These are phyloP conservation scores for Plasmodium gaboni DNA, from an alignment of 169 alveolate species.

Conservation along the genomic window DNA sequence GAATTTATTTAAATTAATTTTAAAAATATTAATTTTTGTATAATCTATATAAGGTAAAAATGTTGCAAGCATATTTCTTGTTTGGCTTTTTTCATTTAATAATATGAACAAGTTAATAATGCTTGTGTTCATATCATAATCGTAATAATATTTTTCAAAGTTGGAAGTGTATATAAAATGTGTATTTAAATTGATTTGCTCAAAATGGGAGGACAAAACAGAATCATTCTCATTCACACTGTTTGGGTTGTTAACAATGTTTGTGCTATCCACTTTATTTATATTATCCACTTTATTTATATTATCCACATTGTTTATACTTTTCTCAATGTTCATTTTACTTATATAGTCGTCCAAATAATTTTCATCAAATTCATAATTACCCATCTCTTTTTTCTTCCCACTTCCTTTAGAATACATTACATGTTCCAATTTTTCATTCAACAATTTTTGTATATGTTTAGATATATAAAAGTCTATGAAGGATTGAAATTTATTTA, in stretches of 20 bases:
- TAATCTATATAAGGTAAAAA: slow-evolving; percentile 12
- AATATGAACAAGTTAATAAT: slow-evolving; percentile 21
- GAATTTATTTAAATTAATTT: slow-evolving; percentile 23
- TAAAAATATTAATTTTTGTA: slow-evolving; percentile 39
- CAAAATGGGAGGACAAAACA: slow-evolving; percentile 21
- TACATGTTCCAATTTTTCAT: slow-evolving; percentile 1
- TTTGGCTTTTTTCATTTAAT: slow-evolving; percentile 7
- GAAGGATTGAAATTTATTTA: slow-evolving; percentile 47
- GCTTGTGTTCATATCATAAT: slow-evolving; percentile 36
- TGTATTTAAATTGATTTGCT: slow-evolving; percentile 30
- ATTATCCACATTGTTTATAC: background rate
- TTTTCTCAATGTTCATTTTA: slow-evolving; percentile 11
- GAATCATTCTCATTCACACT: background rate
- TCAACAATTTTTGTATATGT: slow-evolving; percentile 31
- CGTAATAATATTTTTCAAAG: slow-evolving; percentile 50
- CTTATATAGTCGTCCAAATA: slow-evolving; percentile 60
- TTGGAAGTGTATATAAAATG: slow-evolving; percentile 26
- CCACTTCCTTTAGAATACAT: background rate
- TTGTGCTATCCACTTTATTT: too few relatives aligned
- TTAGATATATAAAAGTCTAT: slow-evolving; percentile 60
- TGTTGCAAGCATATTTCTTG: slow-evolving; percentile 12
- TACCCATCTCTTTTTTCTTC: slow-evolving; percentile 3
- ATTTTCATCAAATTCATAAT: slow-evolving; percentile 41
- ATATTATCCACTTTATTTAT: background rate
- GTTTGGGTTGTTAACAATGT: background rate